A percentile compares a stretch with the other conserved stretches of the same genome.
Evolutionary conservation across 495 filamentous ascomycete species (phyloP).

Genomic region (Stereocaulon alpinum): DNA sequence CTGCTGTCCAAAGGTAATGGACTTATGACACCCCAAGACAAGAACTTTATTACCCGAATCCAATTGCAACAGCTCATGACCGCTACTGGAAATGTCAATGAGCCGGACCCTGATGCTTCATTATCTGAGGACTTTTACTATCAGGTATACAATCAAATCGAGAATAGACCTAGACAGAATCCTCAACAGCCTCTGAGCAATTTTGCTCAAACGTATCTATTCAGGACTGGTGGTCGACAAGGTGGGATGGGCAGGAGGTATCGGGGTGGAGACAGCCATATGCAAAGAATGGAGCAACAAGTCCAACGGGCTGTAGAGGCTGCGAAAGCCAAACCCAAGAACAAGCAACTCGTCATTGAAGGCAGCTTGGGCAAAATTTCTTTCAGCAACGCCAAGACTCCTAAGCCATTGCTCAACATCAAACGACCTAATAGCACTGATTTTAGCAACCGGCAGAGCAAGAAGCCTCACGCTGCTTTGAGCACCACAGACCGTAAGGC

Average conservation of each 20-base stretch:
- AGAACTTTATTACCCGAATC: conserved; percentile 97
- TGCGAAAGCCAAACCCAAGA: conserved; percentile 93
- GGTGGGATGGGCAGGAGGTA: conserved; percentile 58
- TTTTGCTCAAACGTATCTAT: conserved; percentile 96
- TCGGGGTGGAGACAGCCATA: conserved; percentile 81
- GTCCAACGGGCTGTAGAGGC: conserved; percentile 95
- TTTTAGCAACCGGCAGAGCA: conserved; percentile 34
- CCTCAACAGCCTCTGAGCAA: conserved; percentile 86
- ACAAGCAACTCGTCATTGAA: conserved; percentile 94
- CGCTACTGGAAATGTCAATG: conserved; percentile 75
- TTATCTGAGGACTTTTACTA: conserved; percentile 96
- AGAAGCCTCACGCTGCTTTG: conserved; percentile 30
- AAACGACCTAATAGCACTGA: conserved; percentile 73
- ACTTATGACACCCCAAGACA: conserved; percentile 97
- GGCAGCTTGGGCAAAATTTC: conserved; percentile 98
- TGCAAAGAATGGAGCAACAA: conserved; percentile 98
- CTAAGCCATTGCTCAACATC: conserved; percentile 87
- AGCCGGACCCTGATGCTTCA: conserved; percentile 66
- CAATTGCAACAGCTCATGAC: conserved; percentile 93
- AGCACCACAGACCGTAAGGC: conserved; percentile 64
- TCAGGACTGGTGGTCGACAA: conserved; percentile 75
- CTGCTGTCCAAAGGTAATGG: conserved; percentile 89
- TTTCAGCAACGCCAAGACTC: conserved; percentile 96
- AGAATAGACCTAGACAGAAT: conserved; percentile 73
- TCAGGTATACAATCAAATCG: conserved; percentile 89